A percentile compares a stretch with the other conserved stretches of the same genome.
These are phyloP conservation scores for Epipyxis sp. DNA, from an alignment of 108 stramenopile genomes.

Conservation along the genomic window DNA sequence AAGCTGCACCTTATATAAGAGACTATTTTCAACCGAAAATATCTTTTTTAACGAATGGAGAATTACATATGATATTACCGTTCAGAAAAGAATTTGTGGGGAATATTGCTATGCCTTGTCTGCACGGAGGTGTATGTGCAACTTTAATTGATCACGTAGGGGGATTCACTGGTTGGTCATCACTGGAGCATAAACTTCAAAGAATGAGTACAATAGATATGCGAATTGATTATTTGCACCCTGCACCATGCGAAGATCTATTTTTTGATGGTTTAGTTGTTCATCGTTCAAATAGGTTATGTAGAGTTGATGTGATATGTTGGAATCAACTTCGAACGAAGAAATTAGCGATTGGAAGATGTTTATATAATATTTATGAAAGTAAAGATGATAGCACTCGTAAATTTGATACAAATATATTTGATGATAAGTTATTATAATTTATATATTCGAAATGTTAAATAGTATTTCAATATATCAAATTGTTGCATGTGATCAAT, in stretches of 20 bases:
- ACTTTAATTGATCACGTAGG: conserved; percentile 16
- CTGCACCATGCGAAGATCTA: conserved; percentile 4
- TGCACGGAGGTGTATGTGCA: conserved; percentile 17
- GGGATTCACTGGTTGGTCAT: conserved; percentile 16
- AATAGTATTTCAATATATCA: too few species aligned
- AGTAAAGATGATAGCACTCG: neutral
- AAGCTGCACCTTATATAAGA: neutral
- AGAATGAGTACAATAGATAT: conserved; percentile 11
- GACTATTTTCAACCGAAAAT: neutral
- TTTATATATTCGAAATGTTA: too few species aligned
- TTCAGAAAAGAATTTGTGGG: neutral
- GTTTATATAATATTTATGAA: neutral
- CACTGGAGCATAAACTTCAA: neutral
- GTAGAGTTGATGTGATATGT: neutral
- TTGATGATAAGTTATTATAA: too few species aligned
- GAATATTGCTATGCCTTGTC: neutral
- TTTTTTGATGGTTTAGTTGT: neutral
- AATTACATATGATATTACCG: neutral
- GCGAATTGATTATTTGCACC: conserved; percentile 16
- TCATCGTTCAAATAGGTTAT: neutral
- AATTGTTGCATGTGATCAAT: too few species aligned
- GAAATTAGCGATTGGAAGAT: conserved; percentile 20
- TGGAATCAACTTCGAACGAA: neutral
- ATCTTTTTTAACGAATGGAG: neutral
- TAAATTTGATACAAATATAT: too few species aligned